Evolutionary conservation across 495 filamentous ascomycete species (phyloP).

Genomic region (Penicillium odoratum): DNA sequence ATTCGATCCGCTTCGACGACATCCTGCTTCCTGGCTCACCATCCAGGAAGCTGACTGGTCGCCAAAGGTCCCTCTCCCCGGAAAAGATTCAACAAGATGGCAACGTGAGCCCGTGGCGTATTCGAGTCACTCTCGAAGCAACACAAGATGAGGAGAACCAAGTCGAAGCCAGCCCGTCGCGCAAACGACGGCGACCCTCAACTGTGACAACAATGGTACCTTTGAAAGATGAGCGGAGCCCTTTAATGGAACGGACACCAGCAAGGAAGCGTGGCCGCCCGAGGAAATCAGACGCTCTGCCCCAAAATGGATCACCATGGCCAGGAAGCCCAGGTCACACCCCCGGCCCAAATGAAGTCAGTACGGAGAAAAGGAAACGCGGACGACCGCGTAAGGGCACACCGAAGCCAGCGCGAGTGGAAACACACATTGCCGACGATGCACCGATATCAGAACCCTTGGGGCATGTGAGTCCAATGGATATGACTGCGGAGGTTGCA

Average conservation of each 20-base stretch:
- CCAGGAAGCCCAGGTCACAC: slow-evolving; percentile 40
- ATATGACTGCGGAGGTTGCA: slow-evolving; percentile 17
- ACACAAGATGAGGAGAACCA: slow-evolving; percentile 48
- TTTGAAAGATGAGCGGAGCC: slow-evolving; percentile 48
- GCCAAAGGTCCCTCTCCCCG: slow-evolving; percentile 37
- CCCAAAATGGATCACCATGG: slow-evolving; percentile 35
- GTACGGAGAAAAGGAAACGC: slow-evolving; percentile 33
- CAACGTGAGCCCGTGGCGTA: slow-evolving; percentile 56
- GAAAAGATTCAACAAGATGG: slow-evolving; percentile 37
- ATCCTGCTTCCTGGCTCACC: slow-evolving; percentile 46
- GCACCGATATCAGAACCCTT: slow-evolving; percentile 20
- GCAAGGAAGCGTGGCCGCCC: slow-evolving; percentile 46
- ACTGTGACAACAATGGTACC: slow-evolving; percentile 54
- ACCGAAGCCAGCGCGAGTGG: slow-evolving; percentile 18
- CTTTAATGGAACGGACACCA: slow-evolving; percentile 32
- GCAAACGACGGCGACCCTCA: slow-evolving; percentile 39
- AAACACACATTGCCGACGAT: slow-evolving; percentile 15
- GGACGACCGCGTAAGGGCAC: slow-evolving; percentile 44
- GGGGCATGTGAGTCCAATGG: slow-evolving; percentile 26
- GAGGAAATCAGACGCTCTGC: slow-evolving; percentile 40
- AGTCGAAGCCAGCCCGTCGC: slow-evolving; percentile 30
- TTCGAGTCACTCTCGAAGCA: slow-evolving; percentile 58
- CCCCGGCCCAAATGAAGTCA: slow-evolving; percentile 16
- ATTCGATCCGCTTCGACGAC: slow-evolving; percentile 49
- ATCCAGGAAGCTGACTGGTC: slow-evolving; percentile 35